phyloP scores from a whole-genome alignment of 345 rosid genomes.

The Viola odorata region DNA sequence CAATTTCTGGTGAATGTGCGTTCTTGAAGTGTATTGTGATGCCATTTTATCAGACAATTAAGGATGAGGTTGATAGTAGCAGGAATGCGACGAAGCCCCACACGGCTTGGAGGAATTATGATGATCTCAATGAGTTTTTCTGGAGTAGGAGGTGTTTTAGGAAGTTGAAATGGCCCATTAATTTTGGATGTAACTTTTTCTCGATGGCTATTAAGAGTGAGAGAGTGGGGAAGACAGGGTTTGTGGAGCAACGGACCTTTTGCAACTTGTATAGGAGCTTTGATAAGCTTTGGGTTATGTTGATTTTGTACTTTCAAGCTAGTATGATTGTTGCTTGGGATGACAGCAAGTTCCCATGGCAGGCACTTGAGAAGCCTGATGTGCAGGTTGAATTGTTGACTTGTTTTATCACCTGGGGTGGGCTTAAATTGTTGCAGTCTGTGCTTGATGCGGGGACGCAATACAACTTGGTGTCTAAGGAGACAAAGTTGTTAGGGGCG shows the following conservation, averaged over 20 bases:
- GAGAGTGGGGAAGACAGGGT: slow-evolving; percentile 77
- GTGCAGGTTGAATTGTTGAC: slow-evolving; percentile 70
- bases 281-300: slow-evolving; percentile 69
- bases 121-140: slow-evolving; percentile 80
- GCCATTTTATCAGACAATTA: slow-evolving; percentile 59
- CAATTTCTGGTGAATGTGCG: slow-evolving; percentile 47
- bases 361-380: slow-evolving; percentile 44
- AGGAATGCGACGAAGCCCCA: slow-evolving; percentile 69
- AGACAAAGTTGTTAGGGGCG: slow-evolving; percentile 49
- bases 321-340: slow-evolving; percentile 74
- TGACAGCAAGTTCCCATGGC: slow-evolving; percentile 37
- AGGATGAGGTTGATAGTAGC: slow-evolving; percentile 55
- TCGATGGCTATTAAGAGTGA: slow-evolving; percentile 24
- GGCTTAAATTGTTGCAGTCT: slow-evolving; percentile 61
- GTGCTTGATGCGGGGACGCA: slow-evolving; percentile 83
- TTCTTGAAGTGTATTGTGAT: slow-evolving; percentile 51
- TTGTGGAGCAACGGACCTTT: slow-evolving; percentile 86
- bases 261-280: slow-evolving; percentile 81
- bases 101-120: slow-evolving; percentile 90
- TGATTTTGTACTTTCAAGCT: slow-evolving; percentile 71
- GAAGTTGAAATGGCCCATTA: slow-evolving; percentile 64
- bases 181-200: slow-evolving; percentile 48
- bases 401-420: slow-evolving; percentile 78
- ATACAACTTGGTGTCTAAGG: slow-evolving; percentile 73
- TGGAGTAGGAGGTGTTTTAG: slow-evolving; percentile 85